These are phyloP conservation scores for Crithidia brevicula DNA, from an alignment of 208 protist species.

Conservation along the genomic window DNA sequence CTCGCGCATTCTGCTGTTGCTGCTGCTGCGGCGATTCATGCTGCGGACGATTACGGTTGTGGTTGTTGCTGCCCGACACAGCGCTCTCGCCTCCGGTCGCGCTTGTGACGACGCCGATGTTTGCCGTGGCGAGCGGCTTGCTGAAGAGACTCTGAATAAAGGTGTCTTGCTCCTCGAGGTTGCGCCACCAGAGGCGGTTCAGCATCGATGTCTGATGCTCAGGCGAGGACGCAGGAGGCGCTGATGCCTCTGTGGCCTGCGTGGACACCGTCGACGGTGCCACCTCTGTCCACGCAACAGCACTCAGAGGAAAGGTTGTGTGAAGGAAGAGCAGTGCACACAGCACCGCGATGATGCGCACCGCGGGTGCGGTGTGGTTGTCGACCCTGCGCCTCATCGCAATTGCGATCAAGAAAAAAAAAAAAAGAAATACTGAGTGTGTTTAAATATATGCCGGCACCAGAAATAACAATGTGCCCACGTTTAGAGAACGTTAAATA, in stretches of 20 bases:
- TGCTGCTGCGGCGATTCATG: not conserved
- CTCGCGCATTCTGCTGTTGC: not conserved
- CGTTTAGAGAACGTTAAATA: not conserved
- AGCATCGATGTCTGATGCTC: conserved; percentile 9
- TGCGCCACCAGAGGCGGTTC: conserved; percentile 4
- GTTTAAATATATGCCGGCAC: too few relatives aligned
- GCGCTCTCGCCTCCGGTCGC: not conserved
- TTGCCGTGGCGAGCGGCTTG: not conserved
- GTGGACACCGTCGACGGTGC: not conserved
- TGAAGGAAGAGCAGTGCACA: not conserved
- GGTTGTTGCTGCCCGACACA: not conserved
- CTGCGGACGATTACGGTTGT: not conserved
- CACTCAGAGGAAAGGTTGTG: not conserved
- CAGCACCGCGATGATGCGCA: not conserved
- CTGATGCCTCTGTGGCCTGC: not conserved
- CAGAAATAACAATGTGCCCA: too few relatives aligned
- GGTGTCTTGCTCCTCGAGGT: conserved; percentile 4
- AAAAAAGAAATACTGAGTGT: not conserved
- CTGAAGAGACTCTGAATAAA: conserved; percentile 11
- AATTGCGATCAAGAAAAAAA: not conserved
- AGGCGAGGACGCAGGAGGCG: not conserved
- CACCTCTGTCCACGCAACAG: not conserved
- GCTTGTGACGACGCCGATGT: conserved; percentile 6
- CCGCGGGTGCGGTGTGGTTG: not conserved
- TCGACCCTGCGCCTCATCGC: not conserved